Base-by-base conservation (phyloP, 371 early-diverging fungal species). In the Mucor ambiguus region DNA sequence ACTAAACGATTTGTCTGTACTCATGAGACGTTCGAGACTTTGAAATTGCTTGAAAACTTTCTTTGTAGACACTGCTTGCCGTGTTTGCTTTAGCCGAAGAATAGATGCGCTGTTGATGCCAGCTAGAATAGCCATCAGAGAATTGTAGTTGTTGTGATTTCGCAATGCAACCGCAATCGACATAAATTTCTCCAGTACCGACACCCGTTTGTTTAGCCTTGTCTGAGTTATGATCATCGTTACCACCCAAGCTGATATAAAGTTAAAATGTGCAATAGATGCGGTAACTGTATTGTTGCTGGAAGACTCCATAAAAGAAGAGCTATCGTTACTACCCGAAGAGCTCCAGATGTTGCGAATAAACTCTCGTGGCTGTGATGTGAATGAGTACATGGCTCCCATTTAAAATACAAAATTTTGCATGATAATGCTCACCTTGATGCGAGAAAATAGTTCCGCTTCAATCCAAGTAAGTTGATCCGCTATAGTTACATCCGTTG, bases 81-180 rank as follows among this genome's bases (percentile, higher is more conserved):
- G 79, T 11, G 92, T 89, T 35, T 86, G 87, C 48, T 80, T 83
- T 29, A 92, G 67, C 22, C 92, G 75, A 2, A 83, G 76, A 24
- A 92, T 81, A 10, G 90, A 74, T 0, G 90, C 89, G 49, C 83
- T 87, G 63, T 89, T 91, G 62, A 92, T 78, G 5, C 91, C 92
- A 7, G 90, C 89, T 52, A 92, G 68, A 37, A 92, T 75, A 12
- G 92, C 90, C 90, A 91, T 91, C 18, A 86, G 61, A 1, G 90
- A 84, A 52, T 89, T 91, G 64, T 84, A 92, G 66, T 92, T 92
- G 64, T 87, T 86, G 29, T 76, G 77, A 26, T 91, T 70, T 30
- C 91, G 73, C 7, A 83, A 71, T 37, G 89, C 87, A 12, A 83
- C 80, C 22, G 92, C 90, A 44, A 90, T 76, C 2, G 80, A 81